These are phyloP conservation scores for Aspergillus chevalieri DNA, from an alignment of 2,329 filamentous ascomycete genomes.

Conservation along the genomic window DNA sequence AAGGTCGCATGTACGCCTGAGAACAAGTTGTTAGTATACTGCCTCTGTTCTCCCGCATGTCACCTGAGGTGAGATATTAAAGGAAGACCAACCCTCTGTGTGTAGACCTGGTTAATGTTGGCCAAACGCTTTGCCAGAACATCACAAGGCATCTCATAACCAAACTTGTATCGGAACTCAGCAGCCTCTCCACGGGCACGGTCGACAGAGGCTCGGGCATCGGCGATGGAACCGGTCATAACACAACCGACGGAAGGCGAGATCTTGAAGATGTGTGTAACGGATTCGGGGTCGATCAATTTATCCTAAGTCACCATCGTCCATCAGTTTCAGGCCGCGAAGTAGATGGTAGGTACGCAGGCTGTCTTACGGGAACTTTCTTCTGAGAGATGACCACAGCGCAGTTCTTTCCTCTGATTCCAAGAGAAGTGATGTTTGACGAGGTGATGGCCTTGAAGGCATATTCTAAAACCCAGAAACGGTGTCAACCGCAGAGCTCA, in stretches of 20 bases:
- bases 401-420: slow-evolving; percentile 91
- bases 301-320: slow-evolving; percentile 64
- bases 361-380: slow-evolving; percentile 83
- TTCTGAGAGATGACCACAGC: slow-evolving; percentile 97
- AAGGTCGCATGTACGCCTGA: slow-evolving; percentile 93
- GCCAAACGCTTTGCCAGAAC: slow-evolving; percentile 92
- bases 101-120: slow-evolving; percentile 99
- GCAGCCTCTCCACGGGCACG: slow-evolving; percentile 92
- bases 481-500: not conserved
- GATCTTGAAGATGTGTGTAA: slow-evolving; percentile 95
- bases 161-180: slow-evolving; percentile 97
- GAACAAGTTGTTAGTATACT: slow-evolving; percentile 1
- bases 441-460: slow-evolving; percentile 99
- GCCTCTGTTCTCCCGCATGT: not conserved
- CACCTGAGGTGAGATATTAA: slow-evolving; percentile 1
- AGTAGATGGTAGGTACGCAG: not conserved
- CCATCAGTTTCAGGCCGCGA: slow-evolving; percentile 10
- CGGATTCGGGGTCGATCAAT: slow-evolving; percentile 93
- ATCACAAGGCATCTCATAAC: slow-evolving; percentile 99
- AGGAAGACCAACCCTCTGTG: slow-evolving; percentile 67
- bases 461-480: slow-evolving; percentile 66
- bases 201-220: slow-evolving; percentile 87
- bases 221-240: slow-evolving; percentile 97
- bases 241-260: slow-evolving; percentile 95
- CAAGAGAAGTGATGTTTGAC: slow-evolving; percentile 97